A percentile compares a stretch with the other conserved stretches of the same genome.
Evolutionary conservation across 805 yeast genomes (phyloP).

Genomic region (Ogataea sp.): DNA sequence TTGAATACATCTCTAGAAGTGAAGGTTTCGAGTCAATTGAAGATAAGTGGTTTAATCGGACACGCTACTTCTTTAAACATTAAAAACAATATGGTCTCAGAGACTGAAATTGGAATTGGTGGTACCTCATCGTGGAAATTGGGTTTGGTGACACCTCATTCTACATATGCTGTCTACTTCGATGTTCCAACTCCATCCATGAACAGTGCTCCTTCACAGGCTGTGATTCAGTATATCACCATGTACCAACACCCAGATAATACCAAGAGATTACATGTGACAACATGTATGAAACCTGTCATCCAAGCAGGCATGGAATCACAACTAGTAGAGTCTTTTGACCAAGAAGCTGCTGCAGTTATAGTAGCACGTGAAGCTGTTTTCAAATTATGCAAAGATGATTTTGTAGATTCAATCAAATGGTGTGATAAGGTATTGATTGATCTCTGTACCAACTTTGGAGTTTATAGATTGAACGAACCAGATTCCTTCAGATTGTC

Average conservation of each 20-base stretch:
- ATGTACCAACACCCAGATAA: slow-evolving; percentile 58
- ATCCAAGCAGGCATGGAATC: slow-evolving; percentile 29
- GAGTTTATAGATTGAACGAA: slow-evolving; percentile 38
- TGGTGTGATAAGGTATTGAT: slow-evolving; percentile 42
- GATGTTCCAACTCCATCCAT: slow-evolving; percentile 29
- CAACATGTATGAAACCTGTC: slow-evolving; percentile 43
- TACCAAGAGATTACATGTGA: slow-evolving; percentile 48
- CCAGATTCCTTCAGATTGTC: slow-evolving; percentile 43
- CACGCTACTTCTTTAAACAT: slow-evolving; percentile 44
- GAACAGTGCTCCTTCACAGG: slow-evolving; percentile 19
- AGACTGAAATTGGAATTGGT: slow-evolving; percentile 12
- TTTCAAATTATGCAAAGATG: slow-evolving; percentile 29
- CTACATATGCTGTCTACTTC: slow-evolving; percentile 50
- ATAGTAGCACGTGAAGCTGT: slow-evolving; percentile 49
- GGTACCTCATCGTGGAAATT: slow-evolving; percentile 52
- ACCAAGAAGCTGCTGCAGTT: slow-evolving; percentile 64
- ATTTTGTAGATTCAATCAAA: slow-evolving; percentile 33
- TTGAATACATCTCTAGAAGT: slow-evolving; percentile 54
- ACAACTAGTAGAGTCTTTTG: slow-evolving; percentile 43
- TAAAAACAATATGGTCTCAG: slow-evolving; percentile 10
- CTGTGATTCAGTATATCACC: slow-evolving; percentile 45
- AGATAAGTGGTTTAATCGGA: slow-evolving; percentile 54
- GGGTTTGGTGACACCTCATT: slow-evolving; percentile 46
- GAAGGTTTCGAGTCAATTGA: slow-evolving; percentile 40
- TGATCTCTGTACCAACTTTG: slow-evolving; percentile 38